These are phyloP conservation scores for Metschnikowia anglica DNA, from an alignment of 805 yeast species.

Conservation along the genomic window DNA sequence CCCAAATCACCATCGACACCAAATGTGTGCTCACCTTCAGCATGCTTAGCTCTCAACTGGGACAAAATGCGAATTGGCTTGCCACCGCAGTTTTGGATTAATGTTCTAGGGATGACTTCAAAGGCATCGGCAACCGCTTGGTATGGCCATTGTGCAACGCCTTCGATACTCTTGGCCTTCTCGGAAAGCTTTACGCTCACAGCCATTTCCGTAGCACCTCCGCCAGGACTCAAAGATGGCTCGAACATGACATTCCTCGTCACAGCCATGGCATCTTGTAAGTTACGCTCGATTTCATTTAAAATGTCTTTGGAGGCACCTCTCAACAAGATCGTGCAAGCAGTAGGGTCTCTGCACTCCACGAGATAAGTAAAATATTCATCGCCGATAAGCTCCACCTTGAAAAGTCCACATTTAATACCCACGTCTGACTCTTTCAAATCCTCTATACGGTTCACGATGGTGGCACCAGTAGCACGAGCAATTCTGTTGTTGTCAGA, in stretches of 20 bases:
- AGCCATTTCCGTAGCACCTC: conserved; percentile 99
- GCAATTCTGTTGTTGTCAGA: conserved; percentile 95
- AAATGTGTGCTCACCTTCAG: conserved; percentile 77
- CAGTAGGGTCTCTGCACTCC: conserved; percentile 80
- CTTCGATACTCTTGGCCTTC: conserved; percentile 88
- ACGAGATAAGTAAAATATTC: conserved; percentile 89
- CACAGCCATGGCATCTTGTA: conserved; percentile 98
- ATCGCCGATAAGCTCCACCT: conserved; percentile 94
- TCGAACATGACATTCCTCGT: conserved; percentile 92
- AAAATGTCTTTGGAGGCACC: conserved; percentile 97
- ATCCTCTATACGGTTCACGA: conserved; percentile 94
- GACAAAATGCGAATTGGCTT: conserved; percentile 88
- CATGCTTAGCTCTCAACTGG: conserved; percentile 93
- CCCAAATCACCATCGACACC: conserved; percentile 97
- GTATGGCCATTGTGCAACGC: conserved; percentile 97
- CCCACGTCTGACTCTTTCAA: conserved; percentile 90
- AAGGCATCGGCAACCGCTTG: conserved; percentile 98
- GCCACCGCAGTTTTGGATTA: conserved; percentile 97
- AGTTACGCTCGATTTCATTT: conserved; percentile 93
- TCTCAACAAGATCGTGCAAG: conserved; percentile 88
- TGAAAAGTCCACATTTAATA: conserved; percentile 82
- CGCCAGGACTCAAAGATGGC: conserved; percentile 96
- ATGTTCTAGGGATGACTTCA: conserved; percentile 97
- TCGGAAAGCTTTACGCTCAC: conserved; percentile 85
- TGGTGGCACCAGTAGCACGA: conserved; percentile 96